Conservation (phyloP, 108 stramenopile genomes). For the Craspedostauros australis region DNA sequence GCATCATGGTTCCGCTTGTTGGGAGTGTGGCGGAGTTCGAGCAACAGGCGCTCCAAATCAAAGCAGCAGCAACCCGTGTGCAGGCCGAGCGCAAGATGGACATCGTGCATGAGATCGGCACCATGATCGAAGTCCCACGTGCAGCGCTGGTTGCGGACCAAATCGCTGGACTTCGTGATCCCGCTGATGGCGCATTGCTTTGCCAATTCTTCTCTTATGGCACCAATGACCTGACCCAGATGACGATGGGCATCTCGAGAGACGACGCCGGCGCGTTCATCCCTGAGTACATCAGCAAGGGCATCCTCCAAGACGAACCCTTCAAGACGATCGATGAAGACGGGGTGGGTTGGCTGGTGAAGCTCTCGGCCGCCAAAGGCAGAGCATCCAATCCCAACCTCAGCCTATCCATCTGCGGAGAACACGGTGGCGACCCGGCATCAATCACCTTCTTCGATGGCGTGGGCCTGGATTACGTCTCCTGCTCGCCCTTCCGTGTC, state of each 20-base stretch:
- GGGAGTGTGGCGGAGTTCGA: constrained; percentile 52
- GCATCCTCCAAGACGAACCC: constrained; percentile 78
- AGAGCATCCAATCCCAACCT: constrained; percentile 46
- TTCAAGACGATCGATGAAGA: constrained; percentile 81
- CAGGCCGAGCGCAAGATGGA: constrained; percentile 35
- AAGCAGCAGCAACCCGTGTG: constrained; percentile 45
- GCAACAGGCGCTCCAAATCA: constrained; percentile 52
- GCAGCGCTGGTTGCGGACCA: constrained; percentile 69
- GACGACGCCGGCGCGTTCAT: constrained; percentile 83
- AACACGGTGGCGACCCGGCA: constrained; percentile 83
- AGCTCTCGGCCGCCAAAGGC: constrained; percentile 47
- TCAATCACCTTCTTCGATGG: constrained; percentile 65
- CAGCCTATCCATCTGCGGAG: constrained; percentile 77
- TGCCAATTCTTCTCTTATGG: constrained; percentile 82
- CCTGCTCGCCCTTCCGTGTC: constrained; percentile 85
- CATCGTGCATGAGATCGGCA: constrained; percentile 72
- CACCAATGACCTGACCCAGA: constrained; percentile 86
- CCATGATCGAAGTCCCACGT: constrained; percentile 89
- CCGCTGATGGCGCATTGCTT: constrained; percentile 46
- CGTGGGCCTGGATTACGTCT: constrained; percentile 75
- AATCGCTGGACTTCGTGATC: constrained; percentile 58
- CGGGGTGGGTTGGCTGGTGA: constrained; percentile 73
- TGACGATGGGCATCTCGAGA: constrained; percentile 77
- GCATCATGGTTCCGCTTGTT: constrained; percentile 67
- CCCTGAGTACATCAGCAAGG: constrained; percentile 65